Base-by-base conservation (phyloP, 1,284 basidiomycete species). In the Fomitopsis pinicola region DNA sequence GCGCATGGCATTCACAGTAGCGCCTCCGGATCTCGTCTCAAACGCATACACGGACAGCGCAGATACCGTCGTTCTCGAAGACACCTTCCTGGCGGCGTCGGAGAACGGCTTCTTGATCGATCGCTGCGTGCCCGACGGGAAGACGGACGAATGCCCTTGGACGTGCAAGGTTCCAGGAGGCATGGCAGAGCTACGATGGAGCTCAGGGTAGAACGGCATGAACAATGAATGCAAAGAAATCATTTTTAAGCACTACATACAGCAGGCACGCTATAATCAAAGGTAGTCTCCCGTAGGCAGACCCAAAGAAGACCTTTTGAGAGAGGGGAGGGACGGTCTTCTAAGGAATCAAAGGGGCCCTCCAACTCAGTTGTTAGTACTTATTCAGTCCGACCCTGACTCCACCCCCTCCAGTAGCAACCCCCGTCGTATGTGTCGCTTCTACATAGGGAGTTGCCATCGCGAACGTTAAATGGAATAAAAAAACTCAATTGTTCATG, bases 91-190 rank as follows among this genome's bases (percentile, higher is more conserved):
- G 2, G 82, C 79, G 2, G 75, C 77, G 3, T 87, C 85, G 59
- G 87, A 89, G 69, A 85, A 86, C 64, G 86, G 86, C 1, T 79
- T 82, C 63, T 66, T 81, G 0, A 63, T 78, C 19, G 73, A 73
- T 38, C 66, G 69, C 8, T 59, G 58, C 33, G 60, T 36, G 1
- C 57, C 59, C 6, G 28, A 42, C 19, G 61, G 44, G 15, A 54
- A 48, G 14, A 55, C 40, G 17, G 36, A n/a, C 8, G 69, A 74
- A 40, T 62, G 63, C 9, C 55, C 71, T n/a, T 80, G 78, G 78
- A 77, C 69, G 44, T 82, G 79, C 65, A 68, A 67, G 9, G 68
- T 79, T 30, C 72, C 77, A 0, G 76, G 77, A 8, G 72, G 70
- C n/a, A 61, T 66, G 38, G 22, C 57, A 5, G 50, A 50, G 22